A percentile compares a stretch with the other conserved stretches of the same genome.
Evolutionary conservation across 73 alveolate genomes (phyloP).

Genomic region (Symbiodinium pilosum): DNA sequence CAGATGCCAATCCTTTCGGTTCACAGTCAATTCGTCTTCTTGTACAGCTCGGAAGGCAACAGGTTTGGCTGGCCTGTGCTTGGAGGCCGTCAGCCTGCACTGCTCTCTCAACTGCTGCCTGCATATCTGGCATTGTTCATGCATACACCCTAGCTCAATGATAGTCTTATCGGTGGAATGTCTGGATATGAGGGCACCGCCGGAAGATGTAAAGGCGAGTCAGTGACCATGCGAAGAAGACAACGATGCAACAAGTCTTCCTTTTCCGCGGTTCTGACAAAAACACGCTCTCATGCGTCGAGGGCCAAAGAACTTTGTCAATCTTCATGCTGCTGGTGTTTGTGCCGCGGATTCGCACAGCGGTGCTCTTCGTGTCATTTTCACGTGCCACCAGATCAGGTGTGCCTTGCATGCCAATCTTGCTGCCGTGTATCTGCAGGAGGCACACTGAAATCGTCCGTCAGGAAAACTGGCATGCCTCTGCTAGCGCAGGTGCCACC

Average conservation of each 20-base stretch:
- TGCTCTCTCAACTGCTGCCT: not conserved
- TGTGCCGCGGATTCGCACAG: no score
- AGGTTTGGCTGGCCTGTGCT: not conserved
- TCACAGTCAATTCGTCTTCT: not conserved
- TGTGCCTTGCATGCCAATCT: conserved; percentile 52
- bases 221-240: not conserved
- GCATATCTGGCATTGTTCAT: not conserved
- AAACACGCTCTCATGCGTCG: not conserved
- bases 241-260: not conserved
- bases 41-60: not conserved
- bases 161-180: not conserved
- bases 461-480: not conserved
- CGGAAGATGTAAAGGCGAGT: not conserved
- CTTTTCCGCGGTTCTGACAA: not conserved
- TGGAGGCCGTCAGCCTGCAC: conserved; percentile 14
- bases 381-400: not conserved
- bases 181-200: not conserved
- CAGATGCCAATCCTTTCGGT: conserved; percentile 15
- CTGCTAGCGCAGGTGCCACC: conserved; percentile 39
- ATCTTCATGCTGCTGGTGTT: no score
- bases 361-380: no score
- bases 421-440: conserved; percentile 69
- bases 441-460: not conserved
- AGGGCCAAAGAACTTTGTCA: not conserved
- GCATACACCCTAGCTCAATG: not conserved